phyloP scores from a whole-genome alignment of 306 rosid genomes.

The Pachyrhizus erosus region DNA sequence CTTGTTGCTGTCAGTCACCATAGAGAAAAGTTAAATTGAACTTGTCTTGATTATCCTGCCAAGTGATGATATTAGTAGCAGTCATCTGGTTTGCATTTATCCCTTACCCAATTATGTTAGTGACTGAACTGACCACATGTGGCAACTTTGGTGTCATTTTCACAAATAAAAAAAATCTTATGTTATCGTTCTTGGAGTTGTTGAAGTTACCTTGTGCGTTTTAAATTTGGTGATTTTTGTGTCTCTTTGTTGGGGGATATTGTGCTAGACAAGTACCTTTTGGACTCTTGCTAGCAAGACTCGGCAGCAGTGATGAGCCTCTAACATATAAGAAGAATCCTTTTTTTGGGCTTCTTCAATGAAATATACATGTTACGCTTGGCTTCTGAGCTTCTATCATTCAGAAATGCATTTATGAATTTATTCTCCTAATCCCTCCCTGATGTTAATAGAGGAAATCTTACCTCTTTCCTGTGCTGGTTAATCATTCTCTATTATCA shows the following conservation, averaged over 20 bases:
- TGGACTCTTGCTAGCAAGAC: not conserved
- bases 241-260: not conserved
- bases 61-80: too few relatives aligned
- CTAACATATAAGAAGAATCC: constrained; percentile 49
- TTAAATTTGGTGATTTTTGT: not conserved
- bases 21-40: not conserved
- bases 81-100: too few relatives aligned
- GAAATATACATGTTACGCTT: constrained; percentile 66
- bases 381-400: constrained; percentile 63
- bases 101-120: not conserved
- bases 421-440: not conserved
- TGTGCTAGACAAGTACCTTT: not conserved
- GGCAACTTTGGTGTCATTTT: not conserved
- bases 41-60: not conserved
- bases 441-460: not conserved
- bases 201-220: not conserved
- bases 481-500: not conserved
- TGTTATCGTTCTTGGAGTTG: not conserved
- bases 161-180: not conserved
- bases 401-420: not conserved
- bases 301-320: constrained; percentile 58
- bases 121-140: not conserved
- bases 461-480: not conserved
- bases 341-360: constrained; percentile 41
- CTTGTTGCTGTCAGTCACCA: not conserved